Evolutionary conservation across 2,329 filamentous ascomycete species (phyloP), one percentile per base, ranked within the genome.

Genomic region (Curvularia lunata): DNA sequence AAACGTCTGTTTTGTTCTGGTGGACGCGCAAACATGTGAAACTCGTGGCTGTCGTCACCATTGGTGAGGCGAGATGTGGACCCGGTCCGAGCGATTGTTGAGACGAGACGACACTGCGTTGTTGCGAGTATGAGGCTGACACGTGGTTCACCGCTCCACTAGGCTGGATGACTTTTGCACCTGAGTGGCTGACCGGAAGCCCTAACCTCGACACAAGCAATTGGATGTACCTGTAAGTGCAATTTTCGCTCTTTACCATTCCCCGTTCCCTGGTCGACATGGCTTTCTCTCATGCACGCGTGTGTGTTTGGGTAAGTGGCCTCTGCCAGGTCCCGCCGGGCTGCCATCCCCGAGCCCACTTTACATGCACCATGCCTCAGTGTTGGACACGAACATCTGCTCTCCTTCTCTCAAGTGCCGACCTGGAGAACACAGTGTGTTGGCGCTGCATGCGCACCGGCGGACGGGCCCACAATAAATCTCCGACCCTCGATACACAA

Each of bases 91-190:
- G 56, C 48, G 30, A 41, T 52, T 56, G 54, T 58, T 68, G 65
- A 62, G 62, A 60, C 55, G 57, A 58, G 60, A 52, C 58, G 40
- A 54, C 52, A 54, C 56, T 64, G 56, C 42, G 50, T 53, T 66
- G 61, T 58, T 63, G 57, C 63, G 62, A 68, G 59, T 66, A 59
- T 63, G 47, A 52, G 60, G 70, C 75, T 76, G 74, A 77, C 74
- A 75, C 73, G 71, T 76, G 68, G 64, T 74, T 71, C 69, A 71
- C 71, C 67, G 64, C 66, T 64, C 54, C 62, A 45, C 52, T 62
- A 80, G 78, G 82, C 25, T 88, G 84, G 70, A 88, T 88, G 85
- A 88, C 86, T 0, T 88, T 88, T 72, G 83, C 82, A 40, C 86
- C 86, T 32, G 86, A 89, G 70, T 88, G 86, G 86, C 71, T 89